phyloP scores from a whole-genome alignment of 1,139 yeast genomes.

The Eremothecium gossypii region DNA sequence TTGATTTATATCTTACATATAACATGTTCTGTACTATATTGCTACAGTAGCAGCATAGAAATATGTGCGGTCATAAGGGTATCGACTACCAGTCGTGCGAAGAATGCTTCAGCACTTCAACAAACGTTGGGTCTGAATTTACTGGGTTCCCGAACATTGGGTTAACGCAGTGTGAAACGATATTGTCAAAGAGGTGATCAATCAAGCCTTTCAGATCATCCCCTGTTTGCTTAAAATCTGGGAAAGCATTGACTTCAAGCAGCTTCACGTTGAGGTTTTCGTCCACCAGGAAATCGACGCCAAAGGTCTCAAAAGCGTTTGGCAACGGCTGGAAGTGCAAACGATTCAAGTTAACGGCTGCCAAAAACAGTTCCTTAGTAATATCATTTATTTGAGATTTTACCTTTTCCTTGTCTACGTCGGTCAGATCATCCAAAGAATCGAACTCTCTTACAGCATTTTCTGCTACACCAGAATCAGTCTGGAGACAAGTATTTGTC shows the following conservation, averaged over 20 bases:
- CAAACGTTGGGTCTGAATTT: constrained; percentile 20
- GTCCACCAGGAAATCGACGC: constrained; percentile 76
- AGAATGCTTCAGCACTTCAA: constrained; percentile 34
- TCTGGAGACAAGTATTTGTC: constrained; percentile 89
- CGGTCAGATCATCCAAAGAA: constrained; percentile 40
- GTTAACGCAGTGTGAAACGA: constrained; percentile 34
- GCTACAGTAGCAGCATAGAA: too few species aligned
- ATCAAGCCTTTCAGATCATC: constrained; percentile 57
- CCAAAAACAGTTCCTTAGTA: constrained; percentile 65
- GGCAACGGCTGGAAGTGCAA: constrained; percentile 81
- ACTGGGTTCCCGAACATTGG: constrained; percentile 30
- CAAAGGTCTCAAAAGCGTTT: constrained; percentile 80
- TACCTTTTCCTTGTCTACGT: constrained; percentile 35
- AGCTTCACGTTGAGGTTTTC: constrained; percentile 45
- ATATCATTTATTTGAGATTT: constrained; percentile 49
- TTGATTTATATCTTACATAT: too few species aligned
- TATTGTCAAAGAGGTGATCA: constrained; percentile 45
- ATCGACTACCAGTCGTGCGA: constrained; percentile 28
- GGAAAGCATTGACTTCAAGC: constrained; percentile 85
- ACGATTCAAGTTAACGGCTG: constrained; percentile 71
- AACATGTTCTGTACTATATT: too few species aligned
- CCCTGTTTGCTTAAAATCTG: constrained; percentile 96
- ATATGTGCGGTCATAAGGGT: too few species aligned
- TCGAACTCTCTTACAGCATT: constrained; percentile 61
- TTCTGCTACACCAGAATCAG: constrained; percentile 32